Evolutionary conservation across 139 green algal genomes (phyloP), one percentile per base, ranked within the genome.

Genomic region (Edaphochlamys debaryana): DNA sequence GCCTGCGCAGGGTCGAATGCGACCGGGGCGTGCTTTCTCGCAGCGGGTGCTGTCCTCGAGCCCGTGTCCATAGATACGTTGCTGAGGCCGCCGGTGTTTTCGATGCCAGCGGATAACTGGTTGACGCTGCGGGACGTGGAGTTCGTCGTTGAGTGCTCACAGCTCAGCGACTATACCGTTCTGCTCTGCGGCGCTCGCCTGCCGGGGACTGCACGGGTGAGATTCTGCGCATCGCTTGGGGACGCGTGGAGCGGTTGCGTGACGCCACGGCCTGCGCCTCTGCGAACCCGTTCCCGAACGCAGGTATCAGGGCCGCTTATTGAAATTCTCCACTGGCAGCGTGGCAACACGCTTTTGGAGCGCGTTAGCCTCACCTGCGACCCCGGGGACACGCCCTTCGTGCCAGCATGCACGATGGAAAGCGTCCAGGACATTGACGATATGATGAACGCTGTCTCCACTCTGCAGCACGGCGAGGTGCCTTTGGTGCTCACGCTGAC

Each of bases 401-500:
- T 25, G 13, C 60, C 75, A 2, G 58, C 75, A 4, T 81, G 75
- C 8, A 34, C 62, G 9, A 71, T 81, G 62, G 40, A 9, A 1
- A 52, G 25, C 4, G 75, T 71, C 30, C 23, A 81, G 29, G 30
- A 17, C 17, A 60, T 71, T 17, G 45, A 34, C 8, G 75, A 71
- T n/a, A 81, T 81, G 4, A 25, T 77, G 36, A 30, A 32, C 17
- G 78, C 78, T 3, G 74, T 25, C 0, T 34, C 34, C 7, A 5
- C 30, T 3, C 36, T 77, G 22, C 66, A 68, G 66, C 19, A 69
- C 20, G 29, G 48, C 0, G 29, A 32, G 1, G 3, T 84, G 34
- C 78, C 78, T 3, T 50, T 84, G 15, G 78, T 84, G 27, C 30
- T 84, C 3, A 42, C 36, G 8, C 41, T 76, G 19, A 19, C 27